Conservation (phyloP, 108 stramenopile genomes). For the Skeletonema grethae region DNA sequence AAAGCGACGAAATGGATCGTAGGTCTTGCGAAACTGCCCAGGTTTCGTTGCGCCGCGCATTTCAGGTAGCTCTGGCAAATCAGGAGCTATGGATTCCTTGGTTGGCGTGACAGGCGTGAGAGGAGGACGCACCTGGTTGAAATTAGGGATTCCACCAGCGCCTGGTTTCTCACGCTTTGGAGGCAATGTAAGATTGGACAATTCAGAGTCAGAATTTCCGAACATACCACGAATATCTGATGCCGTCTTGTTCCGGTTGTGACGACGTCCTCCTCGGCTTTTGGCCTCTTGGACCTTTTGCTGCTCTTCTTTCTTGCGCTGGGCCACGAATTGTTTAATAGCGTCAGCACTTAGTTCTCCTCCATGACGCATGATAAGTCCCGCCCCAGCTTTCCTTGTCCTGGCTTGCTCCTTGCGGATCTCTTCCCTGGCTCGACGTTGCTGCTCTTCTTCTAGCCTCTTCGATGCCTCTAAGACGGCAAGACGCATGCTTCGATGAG, state of each 20-base stretch:
- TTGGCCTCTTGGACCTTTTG: slow-evolving; percentile 43
- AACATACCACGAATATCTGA: slow-evolving; percentile 57
- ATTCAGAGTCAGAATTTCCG: slow-evolving; percentile 28
- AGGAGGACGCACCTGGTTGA: slow-evolving; percentile 12
- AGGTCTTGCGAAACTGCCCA: slow-evolving; percentile 69
- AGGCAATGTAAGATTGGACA: slow-evolving; percentile 34
- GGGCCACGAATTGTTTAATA: slow-evolving; percentile 43
- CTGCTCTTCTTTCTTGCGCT: slow-evolving; percentile 47
- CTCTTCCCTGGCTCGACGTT: slow-evolving; percentile 48
- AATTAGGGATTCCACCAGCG: slow-evolving; percentile 24
- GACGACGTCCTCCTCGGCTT: slow-evolving; percentile 43
- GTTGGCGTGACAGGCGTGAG: slow-evolving; percentile 11
- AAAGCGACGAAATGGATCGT: slow-evolving; percentile 68
- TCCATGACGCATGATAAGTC: slow-evolving; percentile 58
- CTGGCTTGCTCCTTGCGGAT: slow-evolving; percentile 46
- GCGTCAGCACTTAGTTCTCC: slow-evolving; percentile 48
- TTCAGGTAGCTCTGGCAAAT: slow-evolving; percentile 39
- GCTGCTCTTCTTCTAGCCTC: slow-evolving; percentile 62
- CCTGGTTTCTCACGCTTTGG: slow-evolving; percentile 9
- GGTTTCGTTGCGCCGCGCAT: slow-evolving; percentile 73
- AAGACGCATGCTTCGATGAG: slow-evolving; percentile 62
- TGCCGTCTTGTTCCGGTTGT: slow-evolving; percentile 50
- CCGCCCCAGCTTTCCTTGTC: slow-evolving; percentile 35
- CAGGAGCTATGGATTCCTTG: slow-evolving; percentile 13
- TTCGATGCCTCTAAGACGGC: slow-evolving; percentile 61